Conservation (phyloP, 2,329 filamentous ascomycete genomes). For the Pestalotiopsis sp. region DNA sequence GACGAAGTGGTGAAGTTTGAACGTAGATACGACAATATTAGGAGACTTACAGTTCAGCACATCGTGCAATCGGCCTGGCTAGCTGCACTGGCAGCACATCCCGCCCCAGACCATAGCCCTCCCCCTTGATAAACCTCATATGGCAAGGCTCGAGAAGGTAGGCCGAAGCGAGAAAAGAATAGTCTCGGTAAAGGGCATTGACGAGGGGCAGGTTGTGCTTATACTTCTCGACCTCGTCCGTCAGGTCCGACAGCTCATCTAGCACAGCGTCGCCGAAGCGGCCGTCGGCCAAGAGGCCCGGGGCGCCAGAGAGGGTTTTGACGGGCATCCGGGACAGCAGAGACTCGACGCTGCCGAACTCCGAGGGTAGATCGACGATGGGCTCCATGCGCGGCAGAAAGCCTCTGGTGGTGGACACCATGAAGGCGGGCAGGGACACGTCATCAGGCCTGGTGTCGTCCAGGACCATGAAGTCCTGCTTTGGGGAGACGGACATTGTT, state of each 20-base stretch:
- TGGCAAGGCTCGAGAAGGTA: conserved; percentile 93
- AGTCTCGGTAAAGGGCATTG: conserved; percentile 89
- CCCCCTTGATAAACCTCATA: conserved; percentile 69
- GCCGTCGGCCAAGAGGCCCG: conserved; percentile 76
- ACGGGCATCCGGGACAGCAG: conserved; percentile 57
- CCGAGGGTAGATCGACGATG: conserved; percentile 65
- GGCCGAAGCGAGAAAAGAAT: conserved; percentile 86
- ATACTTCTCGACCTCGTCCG: conserved; percentile 72
- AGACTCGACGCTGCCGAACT: conserved; percentile 74
- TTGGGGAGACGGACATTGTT: not conserved
- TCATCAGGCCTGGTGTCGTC: conserved; percentile 65
- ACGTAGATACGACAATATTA: conserved; percentile 1
- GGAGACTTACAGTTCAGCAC: conserved; percentile 78
- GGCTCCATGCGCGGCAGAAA: conserved; percentile 73
- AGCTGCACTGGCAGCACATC: conserved; percentile 74
- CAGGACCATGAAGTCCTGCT: conserved; percentile 59
- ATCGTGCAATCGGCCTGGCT: conserved; percentile 79
- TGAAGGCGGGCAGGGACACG: conserved; percentile 71
- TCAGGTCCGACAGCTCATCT: conserved; percentile 77
- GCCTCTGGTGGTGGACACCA: conserved; percentile 75
- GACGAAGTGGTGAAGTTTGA: not conserved
- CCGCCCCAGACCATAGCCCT: conserved; percentile 78
- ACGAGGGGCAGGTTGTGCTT: conserved; percentile 75
- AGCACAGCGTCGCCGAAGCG: conserved; percentile 76
- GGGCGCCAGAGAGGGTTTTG: conserved; percentile 70